Evolutionary conservation across 1,139 yeast genomes (phyloP).

Genomic region (Kazachstania sp.): DNA sequence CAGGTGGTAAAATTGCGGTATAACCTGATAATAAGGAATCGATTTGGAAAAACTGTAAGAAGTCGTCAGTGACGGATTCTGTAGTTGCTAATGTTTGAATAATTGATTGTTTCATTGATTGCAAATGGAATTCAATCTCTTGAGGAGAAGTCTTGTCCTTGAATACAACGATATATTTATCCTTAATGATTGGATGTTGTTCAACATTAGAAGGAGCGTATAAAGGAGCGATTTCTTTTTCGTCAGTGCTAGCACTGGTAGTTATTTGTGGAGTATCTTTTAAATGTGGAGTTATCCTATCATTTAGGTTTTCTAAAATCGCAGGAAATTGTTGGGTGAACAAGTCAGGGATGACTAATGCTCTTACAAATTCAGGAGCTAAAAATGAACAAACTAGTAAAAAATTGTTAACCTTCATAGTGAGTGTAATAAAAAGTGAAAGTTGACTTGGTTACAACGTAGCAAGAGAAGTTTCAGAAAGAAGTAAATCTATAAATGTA

Average conservation of each 20-base stretch:
- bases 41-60: constrained; percentile 55
- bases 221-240: constrained; percentile 1
- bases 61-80: constrained; percentile 9
- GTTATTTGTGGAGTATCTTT: no score
- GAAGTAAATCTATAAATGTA: no score
- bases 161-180: constrained; percentile 72
- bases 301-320: neutral
- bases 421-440: no score
- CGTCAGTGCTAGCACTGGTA: no score
- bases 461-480: no score
- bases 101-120: constrained; percentile 33
- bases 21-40: constrained; percentile 52
- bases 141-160: constrained; percentile 50
- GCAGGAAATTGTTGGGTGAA: neutral
- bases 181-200: constrained; percentile 41
- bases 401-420: neutral
- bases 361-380: neutral
- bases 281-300: neutral
- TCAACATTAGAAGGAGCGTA: constrained; percentile 35
- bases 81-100: constrained; percentile 7
- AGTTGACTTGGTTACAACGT: no score
- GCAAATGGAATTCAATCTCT: constrained; percentile 52
- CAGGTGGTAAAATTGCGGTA: constrained; percentile 66
- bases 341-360: constrained; percentile 1
- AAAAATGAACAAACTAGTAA: neutral